These are phyloP conservation scores for Botrytis hyacinthi DNA, from an alignment of 2,329 filamentous ascomycete species.

Conservation along the genomic window DNA sequence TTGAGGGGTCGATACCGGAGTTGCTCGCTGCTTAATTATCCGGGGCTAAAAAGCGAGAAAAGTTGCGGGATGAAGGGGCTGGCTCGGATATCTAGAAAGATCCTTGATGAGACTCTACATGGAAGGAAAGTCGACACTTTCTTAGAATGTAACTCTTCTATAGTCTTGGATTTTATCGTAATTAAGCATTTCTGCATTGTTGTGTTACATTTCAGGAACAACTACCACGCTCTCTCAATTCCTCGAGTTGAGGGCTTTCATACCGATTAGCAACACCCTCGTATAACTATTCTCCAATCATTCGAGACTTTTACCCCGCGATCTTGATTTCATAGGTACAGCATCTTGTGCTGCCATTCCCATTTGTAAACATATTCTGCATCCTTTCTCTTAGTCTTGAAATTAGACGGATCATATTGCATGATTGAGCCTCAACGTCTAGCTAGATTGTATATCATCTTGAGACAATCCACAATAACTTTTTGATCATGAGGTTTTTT, in stretches of 20 bases:
- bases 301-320: conserved; percentile 6
- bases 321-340: conserved; percentile 15
- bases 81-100: conserved; percentile 8
- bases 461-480: not conserved
- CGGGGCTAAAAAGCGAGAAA: conserved; percentile 19
- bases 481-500: conserved; percentile 8
- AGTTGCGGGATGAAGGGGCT: conserved; percentile 12
- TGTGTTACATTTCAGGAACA: not conserved
- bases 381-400: not conserved
- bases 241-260: not conserved
- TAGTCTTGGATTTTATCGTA: not conserved
- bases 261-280: not conserved
- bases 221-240: no score
- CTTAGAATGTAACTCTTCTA: not conserved
- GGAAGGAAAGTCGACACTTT: not conserved
- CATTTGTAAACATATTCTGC: not conserved
- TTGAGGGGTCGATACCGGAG: conserved; percentile 9
- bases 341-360: conserved; percentile 3
- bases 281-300: not conserved
- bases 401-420: conserved; percentile 1
- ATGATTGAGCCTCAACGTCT: conserved; percentile 1
- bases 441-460: not conserved
- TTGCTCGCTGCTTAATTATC: conserved; percentile 19
- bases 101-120: not conserved
- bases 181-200: not conserved